These are phyloP conservation scores for Quercus alba DNA, from an alignment of 306 rosid species.

Conservation along the genomic window DNA sequence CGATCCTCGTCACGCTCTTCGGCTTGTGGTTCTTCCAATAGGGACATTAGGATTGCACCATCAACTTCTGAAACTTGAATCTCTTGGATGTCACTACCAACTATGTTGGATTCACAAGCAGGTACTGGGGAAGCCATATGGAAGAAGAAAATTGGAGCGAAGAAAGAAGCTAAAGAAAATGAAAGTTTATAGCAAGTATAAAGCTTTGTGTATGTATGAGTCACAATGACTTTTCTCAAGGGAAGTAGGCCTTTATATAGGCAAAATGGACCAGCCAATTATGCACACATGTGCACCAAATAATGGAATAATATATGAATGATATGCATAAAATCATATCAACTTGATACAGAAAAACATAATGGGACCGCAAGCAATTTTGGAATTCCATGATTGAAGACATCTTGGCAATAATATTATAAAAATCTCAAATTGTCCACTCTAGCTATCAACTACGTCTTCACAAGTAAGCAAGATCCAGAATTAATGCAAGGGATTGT, in stretches of 20 bases:
- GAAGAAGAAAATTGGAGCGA: background rate
- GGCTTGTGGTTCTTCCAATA: constrained; percentile 42
- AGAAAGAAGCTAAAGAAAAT: background rate
- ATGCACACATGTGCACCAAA: constrained; percentile 20
- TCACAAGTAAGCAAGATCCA: constrained; percentile 26
- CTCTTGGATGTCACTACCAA: constrained; percentile 23
- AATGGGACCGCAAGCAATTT: background rate
- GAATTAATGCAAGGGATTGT: constrained; percentile 16
- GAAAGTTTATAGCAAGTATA: background rate
- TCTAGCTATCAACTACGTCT: constrained; percentile 13
- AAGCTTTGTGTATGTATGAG: background rate
- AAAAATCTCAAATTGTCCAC: constrained; percentile 4
- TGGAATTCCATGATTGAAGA: background rate
- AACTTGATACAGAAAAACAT: background rate
- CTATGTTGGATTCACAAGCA: constrained; percentile 25
- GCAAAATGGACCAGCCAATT: constrained; percentile 12
- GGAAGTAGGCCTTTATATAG: constrained; percentile 33
- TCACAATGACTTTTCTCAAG: constrained; percentile 5
- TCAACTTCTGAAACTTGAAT: constrained; percentile 31
- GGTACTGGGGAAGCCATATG: constrained; percentile 41
- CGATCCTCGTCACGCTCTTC: constrained; percentile 36
- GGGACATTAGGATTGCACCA: constrained; percentile 40
- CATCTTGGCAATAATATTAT: background rate
- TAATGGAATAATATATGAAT: background rate
- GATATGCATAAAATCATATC: background rate